Percentiles rank a stretch among this genome's conserved stretches.
Evolutionary conservation across 164 flowering plant genomes (phyloP).

Genomic region (Santalum album): DNA sequence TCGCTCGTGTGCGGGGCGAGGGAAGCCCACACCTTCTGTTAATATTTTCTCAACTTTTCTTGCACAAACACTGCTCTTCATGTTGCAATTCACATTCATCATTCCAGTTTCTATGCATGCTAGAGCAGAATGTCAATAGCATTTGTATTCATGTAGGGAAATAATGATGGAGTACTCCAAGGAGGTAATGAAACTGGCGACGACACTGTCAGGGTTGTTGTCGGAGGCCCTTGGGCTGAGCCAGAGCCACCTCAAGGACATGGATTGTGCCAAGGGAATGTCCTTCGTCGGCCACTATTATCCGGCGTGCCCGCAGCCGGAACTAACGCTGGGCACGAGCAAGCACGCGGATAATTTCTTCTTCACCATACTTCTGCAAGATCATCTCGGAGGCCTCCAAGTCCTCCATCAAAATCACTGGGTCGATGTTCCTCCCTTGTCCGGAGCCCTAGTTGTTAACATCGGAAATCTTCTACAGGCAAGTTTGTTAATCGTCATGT

Average conservation of each 20-base stretch:
- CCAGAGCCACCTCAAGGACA: constrained; percentile 10
- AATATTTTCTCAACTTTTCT: too few relatives aligned
- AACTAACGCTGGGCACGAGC: constrained; percentile 14
- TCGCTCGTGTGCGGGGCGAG: too few relatives aligned
- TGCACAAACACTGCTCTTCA: too few relatives aligned
- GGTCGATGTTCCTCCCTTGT: constrained; percentile 12
- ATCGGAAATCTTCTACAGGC: constrained; percentile 9
- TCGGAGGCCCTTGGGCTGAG: constrained; percentile 26
- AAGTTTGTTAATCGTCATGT: constrained; percentile 17
- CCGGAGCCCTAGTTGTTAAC: constrained; percentile 11
- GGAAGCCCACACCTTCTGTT: too few relatives aligned
- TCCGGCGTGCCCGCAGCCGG: constrained; percentile 23
- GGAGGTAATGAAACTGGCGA: constrained; percentile 10
- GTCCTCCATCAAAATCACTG: constrained; percentile 17
- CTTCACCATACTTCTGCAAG: constrained; percentile 17
- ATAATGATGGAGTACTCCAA: constrained; percentile 6
- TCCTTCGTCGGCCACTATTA: constrained; percentile 14
- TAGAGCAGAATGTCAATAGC: too few relatives aligned
- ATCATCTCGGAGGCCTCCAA: constrained; percentile 19
- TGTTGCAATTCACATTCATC: too few relatives aligned
- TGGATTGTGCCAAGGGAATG: constrained; percentile 17
- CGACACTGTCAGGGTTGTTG: constrained; percentile 7
- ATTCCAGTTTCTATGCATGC: too few relatives aligned
- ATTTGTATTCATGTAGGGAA: constrained; percentile 12
- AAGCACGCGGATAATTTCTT: constrained; percentile 23